These are phyloP conservation scores for Rhynchospora breviuscula DNA, from an alignment of 176 grass and related monocot genomes.

Conservation along the genomic window DNA sequence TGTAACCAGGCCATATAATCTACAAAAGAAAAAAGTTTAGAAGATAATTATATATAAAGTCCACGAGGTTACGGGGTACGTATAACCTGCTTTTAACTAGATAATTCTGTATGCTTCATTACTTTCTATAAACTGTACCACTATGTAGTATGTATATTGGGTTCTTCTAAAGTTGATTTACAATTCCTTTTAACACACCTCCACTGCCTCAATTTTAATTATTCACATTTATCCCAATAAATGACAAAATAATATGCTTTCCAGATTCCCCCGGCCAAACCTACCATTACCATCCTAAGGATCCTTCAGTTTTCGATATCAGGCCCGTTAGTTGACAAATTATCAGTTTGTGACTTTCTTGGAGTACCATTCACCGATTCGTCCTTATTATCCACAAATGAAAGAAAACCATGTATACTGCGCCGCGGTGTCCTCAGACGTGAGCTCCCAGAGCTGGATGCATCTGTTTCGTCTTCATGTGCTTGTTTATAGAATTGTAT, in stretches of 20 bases:
- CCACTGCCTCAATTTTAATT: not conserved
- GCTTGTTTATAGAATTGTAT: constrained; percentile 38
- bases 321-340: not conserved
- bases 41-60: too few species aligned
- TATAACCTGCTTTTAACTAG: too few species aligned
- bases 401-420: constrained; percentile 51
- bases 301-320: not conserved
- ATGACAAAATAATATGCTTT: not conserved
- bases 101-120: too few species aligned
- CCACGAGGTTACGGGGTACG: too few species aligned
- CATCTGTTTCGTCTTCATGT: not conserved
- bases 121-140: too few species aligned
- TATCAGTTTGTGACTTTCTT: constrained; percentile 1
- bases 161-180: too few species aligned
- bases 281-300: not conserved
- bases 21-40: too few species aligned
- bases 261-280: not conserved
- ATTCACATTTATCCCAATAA: not conserved
- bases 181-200: not conserved
- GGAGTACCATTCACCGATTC: not conserved
- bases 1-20: too few species aligned
- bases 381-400: constrained; percentile 53
- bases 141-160: too few species aligned
- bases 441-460: not conserved
- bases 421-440: not conserved